Percentiles rank a stretch among this genome's conserved stretches.
phyloP scores from a whole-genome alignment of 495 filamentous ascomycete species.

The Sordaria brevicollis region DNA sequence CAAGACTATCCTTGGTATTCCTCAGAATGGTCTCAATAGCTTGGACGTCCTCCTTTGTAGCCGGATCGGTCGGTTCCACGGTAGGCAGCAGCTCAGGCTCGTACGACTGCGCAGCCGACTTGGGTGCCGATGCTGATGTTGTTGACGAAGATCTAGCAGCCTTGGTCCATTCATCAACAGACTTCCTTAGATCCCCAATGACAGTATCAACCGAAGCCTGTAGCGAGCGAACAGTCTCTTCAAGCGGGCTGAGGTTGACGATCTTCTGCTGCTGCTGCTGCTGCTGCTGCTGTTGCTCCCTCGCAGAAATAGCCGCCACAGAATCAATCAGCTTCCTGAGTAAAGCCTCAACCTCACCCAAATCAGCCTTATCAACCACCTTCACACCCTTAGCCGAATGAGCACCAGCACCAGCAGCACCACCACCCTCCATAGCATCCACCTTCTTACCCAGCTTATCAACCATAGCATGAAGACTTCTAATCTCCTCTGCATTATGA shows the following conservation, averaged over 20 bases:
- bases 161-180: not conserved
- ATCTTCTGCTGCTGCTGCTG: slow-evolving; percentile 1
- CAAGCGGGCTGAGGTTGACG: not conserved
- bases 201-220: not conserved
- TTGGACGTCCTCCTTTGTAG: slow-evolving; percentile 65
- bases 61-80: slow-evolving; percentile 21
- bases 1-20: slow-evolving; percentile 73
- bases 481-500: slow-evolving; percentile 59
- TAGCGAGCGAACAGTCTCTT: not conserved
- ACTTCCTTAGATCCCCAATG: not conserved
- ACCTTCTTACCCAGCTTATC: slow-evolving; percentile 66
- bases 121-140: no score
- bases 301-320: slow-evolving; percentile 17
- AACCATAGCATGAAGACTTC: slow-evolving; percentile 62
- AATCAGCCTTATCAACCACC: slow-evolving; percentile 39
- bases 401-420: slow-evolving; percentile 59
- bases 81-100: slow-evolving; percentile 12
- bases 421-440: slow-evolving; percentile 55
- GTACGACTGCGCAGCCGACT: slow-evolving; percentile 5
- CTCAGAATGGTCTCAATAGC: slow-evolving; percentile 81
- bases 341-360: slow-evolving; percentile 24
- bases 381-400: slow-evolving; percentile 66
- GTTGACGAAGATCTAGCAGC: not conserved
- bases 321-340: slow-evolving; percentile 27
- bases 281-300: slow-evolving; percentile 4